Percentiles rank a stretch among this genome's conserved stretches.
Evolutionary conservation across 2,329 filamentous ascomycete species (phyloP).

Genomic region (Exophiala sp.): DNA sequence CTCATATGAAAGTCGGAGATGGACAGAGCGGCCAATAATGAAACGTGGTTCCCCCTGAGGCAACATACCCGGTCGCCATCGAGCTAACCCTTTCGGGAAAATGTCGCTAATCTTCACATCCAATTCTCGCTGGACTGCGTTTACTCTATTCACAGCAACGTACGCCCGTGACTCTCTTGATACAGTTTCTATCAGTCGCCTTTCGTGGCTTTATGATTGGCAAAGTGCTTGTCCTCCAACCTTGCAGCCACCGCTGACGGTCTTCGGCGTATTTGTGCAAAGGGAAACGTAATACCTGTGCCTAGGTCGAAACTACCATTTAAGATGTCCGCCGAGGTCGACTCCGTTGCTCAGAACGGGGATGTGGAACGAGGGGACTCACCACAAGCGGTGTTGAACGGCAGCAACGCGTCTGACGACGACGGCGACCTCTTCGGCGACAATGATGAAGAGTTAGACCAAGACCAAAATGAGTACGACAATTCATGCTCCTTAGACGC

Average conservation of each 20-base stretch:
- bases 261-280: not conserved
- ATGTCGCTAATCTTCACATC: not conserved
- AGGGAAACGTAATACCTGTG: not conserved
- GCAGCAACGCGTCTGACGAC: conserved; percentile 32
- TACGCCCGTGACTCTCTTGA: too few species aligned
- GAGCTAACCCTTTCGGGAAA: conserved; percentile 9
- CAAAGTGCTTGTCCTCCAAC: too few species aligned
- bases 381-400: conserved; percentile 29
- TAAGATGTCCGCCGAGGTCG: conserved; percentile 25
- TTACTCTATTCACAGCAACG: too few species aligned
- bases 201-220: too few species aligned
- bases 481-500: conserved; percentile 1
- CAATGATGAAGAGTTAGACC: conserved; percentile 31
- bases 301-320: not conserved
- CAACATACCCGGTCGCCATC: conserved; percentile 10
- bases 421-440: conserved; percentile 44
- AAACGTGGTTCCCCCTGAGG: conserved; percentile 5
- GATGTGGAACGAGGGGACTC: conserved; percentile 7
- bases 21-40: not conserved
- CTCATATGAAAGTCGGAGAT: not conserved
- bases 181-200: too few species aligned
- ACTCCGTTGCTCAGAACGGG: conserved; percentile 8
- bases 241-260: not conserved
- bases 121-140: not conserved
- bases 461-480: conserved; percentile 13